A percentile compares a stretch with the other conserved stretches of the same genome.
phyloP scores from a whole-genome alignment of 257 asterid species.

The Solanum chiquidenum region DNA sequence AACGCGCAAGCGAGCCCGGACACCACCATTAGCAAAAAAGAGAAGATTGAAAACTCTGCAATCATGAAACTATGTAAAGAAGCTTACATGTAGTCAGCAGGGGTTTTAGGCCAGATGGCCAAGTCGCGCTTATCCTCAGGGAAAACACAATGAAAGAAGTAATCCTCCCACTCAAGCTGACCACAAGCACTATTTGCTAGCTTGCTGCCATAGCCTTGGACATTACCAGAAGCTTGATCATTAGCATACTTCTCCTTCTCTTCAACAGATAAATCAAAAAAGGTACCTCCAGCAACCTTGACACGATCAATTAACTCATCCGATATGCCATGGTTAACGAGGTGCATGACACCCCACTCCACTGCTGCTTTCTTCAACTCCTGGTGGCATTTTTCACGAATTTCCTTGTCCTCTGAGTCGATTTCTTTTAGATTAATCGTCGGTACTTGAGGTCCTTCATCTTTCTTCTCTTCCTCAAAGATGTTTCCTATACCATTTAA shows the following conservation, averaged over 20 bases:
- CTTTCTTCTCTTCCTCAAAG: slow-evolving; percentile 44
- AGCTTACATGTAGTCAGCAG: slow-evolving; percentile 69
- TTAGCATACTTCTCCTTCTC: slow-evolving; percentile 94
- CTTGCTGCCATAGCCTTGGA: slow-evolving; percentile 92
- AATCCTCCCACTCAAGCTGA: slow-evolving; percentile 86
- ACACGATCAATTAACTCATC: slow-evolving; percentile 40
- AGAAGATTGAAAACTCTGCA: neutral
- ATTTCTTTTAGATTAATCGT: slow-evolving; percentile 37
- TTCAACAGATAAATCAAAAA: slow-evolving; percentile 55
- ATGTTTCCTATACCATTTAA: slow-evolving; percentile 44
- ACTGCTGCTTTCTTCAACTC: slow-evolving; percentile 58
- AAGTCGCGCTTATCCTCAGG: slow-evolving; percentile 50
- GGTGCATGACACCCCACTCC: slow-evolving; percentile 96
- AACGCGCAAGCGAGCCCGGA: neutral
- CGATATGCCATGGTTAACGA: slow-evolving; percentile 63
- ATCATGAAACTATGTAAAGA: neutral
- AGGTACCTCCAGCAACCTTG: slow-evolving; percentile 44
- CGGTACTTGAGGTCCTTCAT: slow-evolving; percentile 56
- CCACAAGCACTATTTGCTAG: slow-evolving; percentile 69
- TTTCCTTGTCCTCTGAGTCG: slow-evolving; percentile 28
- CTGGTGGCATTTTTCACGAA: slow-evolving; percentile 27
- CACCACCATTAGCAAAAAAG: neutral
- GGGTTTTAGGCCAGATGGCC: slow-evolving; percentile 70
- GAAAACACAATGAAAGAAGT: slow-evolving; percentile 58
- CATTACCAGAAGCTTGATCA: slow-evolving; percentile 55